A percentile compares a stretch with the other conserved stretches of the same genome.
Evolutionary conservation across 768 basidiomycete species (phyloP).

Genomic region (Lactarius hatsudake): DNA sequence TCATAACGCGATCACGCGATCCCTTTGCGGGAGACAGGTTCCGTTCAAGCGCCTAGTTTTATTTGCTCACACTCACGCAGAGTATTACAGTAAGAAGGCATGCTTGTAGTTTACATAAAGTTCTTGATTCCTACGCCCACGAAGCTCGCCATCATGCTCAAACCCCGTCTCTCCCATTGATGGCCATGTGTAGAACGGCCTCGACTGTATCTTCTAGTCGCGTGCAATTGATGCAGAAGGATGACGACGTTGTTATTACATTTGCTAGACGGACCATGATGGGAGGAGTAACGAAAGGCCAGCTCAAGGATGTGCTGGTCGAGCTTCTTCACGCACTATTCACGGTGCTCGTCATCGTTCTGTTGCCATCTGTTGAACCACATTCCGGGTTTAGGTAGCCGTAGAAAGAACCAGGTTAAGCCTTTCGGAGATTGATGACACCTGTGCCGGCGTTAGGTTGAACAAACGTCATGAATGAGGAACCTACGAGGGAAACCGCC

Average conservation of each 20-base stretch:
- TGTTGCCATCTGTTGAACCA: neutral
- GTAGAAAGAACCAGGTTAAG: constrained; percentile 64
- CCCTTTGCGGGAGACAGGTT: neutral
- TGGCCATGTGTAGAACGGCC: constrained; percentile 8
- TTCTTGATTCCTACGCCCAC: neutral
- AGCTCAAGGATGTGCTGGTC: constrained; percentile 82
- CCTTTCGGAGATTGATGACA: constrained; percentile 50
- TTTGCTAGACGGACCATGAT: constrained; percentile 90
- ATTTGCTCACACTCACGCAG: neutral
- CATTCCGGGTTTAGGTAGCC: constrained; percentile 49
- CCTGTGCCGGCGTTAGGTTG: neutral
- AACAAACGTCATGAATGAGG: neutral
- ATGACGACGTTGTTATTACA: constrained; percentile 87
- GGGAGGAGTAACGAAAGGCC: constrained; percentile 86
- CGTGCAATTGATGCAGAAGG: constrained; percentile 59
- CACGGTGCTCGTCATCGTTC: constrained; percentile 46
- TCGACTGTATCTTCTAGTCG: constrained; percentile 42
- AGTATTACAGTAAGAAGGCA: neutral
- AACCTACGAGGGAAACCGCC: constrained; percentile 62
- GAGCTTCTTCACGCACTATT: constrained; percentile 83
- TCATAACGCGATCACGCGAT: neutral
- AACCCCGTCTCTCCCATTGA: constrained; percentile 1
- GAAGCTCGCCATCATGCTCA: neutral
- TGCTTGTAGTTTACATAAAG: neutral
- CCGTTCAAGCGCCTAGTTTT: constrained; percentile 7